A percentile compares a stretch with the other conserved stretches of the same genome.
Conservation (phyloP, 2,329 filamentous ascomycete genomes). For the Nigrospora sphaerica region DNA sequence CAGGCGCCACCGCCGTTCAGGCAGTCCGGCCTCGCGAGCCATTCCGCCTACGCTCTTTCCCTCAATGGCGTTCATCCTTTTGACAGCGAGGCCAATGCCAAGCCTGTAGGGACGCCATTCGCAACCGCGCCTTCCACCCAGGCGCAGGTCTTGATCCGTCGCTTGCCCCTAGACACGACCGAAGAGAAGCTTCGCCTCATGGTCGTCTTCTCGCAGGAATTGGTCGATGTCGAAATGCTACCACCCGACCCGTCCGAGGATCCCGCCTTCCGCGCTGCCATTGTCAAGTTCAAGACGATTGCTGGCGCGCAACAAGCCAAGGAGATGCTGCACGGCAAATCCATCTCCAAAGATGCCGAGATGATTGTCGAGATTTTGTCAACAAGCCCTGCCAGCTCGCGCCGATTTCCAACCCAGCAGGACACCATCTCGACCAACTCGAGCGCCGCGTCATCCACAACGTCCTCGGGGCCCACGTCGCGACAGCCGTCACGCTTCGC, state of each 20-base stretch:
- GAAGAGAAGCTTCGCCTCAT: constrained; percentile 49
- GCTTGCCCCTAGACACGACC: constrained; percentile 45
- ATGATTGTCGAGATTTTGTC: constrained; percentile 57
- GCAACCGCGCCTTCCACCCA: constrained; percentile 25
- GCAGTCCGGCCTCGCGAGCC: constrained; percentile 19
- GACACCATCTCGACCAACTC: neutral
- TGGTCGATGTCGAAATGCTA: constrained; percentile 43
- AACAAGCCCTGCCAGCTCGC: constrained; percentile 26
- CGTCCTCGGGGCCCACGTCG: constrained; percentile 37
- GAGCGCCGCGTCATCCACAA: constrained; percentile 31
- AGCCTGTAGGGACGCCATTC: constrained; percentile 32
- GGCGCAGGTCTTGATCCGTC: constrained; percentile 42
- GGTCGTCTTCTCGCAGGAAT: constrained; percentile 52
- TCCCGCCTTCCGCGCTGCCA: constrained; percentile 40
- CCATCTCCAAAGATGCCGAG: constrained; percentile 41
- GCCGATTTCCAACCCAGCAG: constrained; percentile 47
- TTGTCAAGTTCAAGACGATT: constrained; percentile 45
- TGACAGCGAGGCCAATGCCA: constrained; percentile 32
- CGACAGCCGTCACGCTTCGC: constrained; percentile 51
- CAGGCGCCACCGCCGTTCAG: constrained; percentile 30
- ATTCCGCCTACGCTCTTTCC: constrained; percentile 24
- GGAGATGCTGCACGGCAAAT: constrained; percentile 49
- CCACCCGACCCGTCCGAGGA: constrained; percentile 42
- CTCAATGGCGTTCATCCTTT: constrained; percentile 22
- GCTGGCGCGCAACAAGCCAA: constrained; percentile 50